These are phyloP conservation scores for Botrytis fabae DNA, from an alignment of 2,329 filamentous ascomycete species.

Conservation along the genomic window DNA sequence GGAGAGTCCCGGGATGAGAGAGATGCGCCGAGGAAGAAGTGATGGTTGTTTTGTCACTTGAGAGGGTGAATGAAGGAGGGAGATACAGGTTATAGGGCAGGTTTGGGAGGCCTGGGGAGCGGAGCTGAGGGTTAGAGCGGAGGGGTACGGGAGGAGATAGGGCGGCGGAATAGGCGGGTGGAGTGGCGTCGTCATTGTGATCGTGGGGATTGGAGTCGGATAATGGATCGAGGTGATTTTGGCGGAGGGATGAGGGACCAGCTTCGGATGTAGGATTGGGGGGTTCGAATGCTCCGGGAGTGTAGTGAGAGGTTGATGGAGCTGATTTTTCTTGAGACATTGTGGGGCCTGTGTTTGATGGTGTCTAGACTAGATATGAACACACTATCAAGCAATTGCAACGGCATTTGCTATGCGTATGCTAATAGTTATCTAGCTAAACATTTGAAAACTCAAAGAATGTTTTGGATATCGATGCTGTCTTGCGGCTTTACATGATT, in stretches of 20 bases:
- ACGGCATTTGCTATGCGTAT: neutral
- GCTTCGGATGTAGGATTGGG: constrained; percentile 30
- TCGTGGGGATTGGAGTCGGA: constrained; percentile 23
- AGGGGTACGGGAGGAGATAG: constrained; percentile 21
- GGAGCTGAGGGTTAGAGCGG: constrained; percentile 21
- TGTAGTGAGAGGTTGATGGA: constrained; percentile 19
- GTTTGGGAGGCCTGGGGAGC: constrained; percentile 32
- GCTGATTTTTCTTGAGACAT: constrained; percentile 10
- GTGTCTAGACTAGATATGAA: neutral
- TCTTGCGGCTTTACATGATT: neutral
- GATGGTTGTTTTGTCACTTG: constrained; percentile 50
- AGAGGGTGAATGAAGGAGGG: constrained; percentile 54
- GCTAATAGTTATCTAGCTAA: neutral
- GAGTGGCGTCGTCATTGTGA: constrained; percentile 30
- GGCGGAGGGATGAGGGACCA: constrained; percentile 23
- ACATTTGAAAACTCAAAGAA: neutral
- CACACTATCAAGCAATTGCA: neutral
- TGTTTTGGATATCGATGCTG: neutral
- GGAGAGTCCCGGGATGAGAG: constrained; percentile 48
- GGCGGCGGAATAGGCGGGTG: constrained; percentile 37
- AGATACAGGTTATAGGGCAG: constrained; percentile 45
- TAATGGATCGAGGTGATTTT: neutral
- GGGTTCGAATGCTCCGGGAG: constrained; percentile 29
- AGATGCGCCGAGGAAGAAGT: constrained; percentile 51
- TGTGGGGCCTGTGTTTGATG: neutral